Percentiles rank a stretch among this genome's conserved stretches.
Evolutionary conservation across 2,329 filamentous ascomycete genomes (phyloP).

Genomic region (Chrysosporium keratinophilum): DNA sequence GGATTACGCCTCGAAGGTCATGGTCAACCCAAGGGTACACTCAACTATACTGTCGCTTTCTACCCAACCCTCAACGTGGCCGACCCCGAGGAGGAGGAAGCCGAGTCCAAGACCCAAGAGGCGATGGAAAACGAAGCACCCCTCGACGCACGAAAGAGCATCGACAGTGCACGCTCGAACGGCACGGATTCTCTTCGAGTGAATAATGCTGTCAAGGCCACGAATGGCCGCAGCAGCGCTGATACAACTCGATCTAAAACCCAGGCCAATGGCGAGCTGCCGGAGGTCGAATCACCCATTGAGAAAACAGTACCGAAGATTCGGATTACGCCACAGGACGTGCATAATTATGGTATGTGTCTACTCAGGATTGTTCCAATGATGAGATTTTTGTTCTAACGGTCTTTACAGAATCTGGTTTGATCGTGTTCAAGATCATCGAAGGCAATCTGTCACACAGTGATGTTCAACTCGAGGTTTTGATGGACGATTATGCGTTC

Average conservation of each 20-base stretch:
- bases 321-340: conserved; percentile 64
- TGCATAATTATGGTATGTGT: conserved; percentile 60
- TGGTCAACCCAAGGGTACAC: conserved; percentile 62
- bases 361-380: too few relatives aligned
- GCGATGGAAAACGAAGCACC: conserved; percentile 19
- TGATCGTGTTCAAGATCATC: conserved; percentile 88
- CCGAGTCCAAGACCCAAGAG: conserved; percentile 30
- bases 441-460: conserved; percentile 73
- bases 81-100: conserved; percentile 63
- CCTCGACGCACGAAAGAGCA: conserved; percentile 17
- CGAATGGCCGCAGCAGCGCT: conserved; percentile 25
- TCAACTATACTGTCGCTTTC: conserved; percentile 79
- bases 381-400: neutral
- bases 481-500: conserved; percentile 92
- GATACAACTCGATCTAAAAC: conserved; percentile 29
- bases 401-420: conserved; percentile 61
- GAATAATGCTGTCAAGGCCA: conserved; percentile 8
- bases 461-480: conserved; percentile 69
- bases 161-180: conserved; percentile 7
- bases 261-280: conserved; percentile 35
- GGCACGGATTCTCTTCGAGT: neutral
- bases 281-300: conserved; percentile 35
- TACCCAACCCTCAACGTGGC: conserved; percentile 79
- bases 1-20: conserved; percentile 65
- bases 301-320: conserved; percentile 60